Evolutionary conservation across 768 basidiomycete species (phyloP).

Genomic region (Neoboletus brunneissimus): DNA sequence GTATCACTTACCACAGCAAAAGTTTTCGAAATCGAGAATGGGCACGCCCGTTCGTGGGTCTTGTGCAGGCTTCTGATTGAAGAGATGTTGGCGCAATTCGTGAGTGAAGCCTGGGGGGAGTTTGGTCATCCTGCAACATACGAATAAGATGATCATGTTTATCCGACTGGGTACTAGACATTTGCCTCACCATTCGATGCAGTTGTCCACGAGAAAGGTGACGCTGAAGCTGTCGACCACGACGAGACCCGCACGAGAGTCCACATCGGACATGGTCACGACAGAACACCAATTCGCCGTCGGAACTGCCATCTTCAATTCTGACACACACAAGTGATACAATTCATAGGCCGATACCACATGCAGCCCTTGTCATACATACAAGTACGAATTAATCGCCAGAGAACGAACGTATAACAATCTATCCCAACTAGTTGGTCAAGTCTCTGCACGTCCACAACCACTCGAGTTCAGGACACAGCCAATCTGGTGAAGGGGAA

Average conservation of each 20-base stretch:
- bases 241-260: constrained; percentile 20
- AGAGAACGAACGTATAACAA: constrained; percentile 4
- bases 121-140: constrained; percentile 62
- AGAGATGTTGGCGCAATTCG: constrained; percentile 64
- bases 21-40: constrained; percentile 67
- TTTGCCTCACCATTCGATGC: constrained; percentile 69
- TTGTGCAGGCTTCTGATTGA: constrained; percentile 42
- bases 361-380: background rate
- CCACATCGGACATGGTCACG: constrained; percentile 14
- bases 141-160: background rate
- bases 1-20: constrained; percentile 54
- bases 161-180: background rate
- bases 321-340: background rate
- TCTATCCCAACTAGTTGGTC: background rate
- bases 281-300: too few species aligned
- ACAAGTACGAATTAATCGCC: background rate
- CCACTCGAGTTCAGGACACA: background rate
- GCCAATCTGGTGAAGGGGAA: background rate
- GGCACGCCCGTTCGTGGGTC: constrained; percentile 54
- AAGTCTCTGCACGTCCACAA: background rate
- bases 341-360: background rate
- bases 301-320: background rate
- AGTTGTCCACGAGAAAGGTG: constrained; percentile 74
- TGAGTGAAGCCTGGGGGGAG: constrained; percentile 76
- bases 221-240: constrained; percentile 42